phyloP scores from a whole-genome alignment of 192 early-diverging fungal genomes.

The Haplosporangium gracile region DNA sequence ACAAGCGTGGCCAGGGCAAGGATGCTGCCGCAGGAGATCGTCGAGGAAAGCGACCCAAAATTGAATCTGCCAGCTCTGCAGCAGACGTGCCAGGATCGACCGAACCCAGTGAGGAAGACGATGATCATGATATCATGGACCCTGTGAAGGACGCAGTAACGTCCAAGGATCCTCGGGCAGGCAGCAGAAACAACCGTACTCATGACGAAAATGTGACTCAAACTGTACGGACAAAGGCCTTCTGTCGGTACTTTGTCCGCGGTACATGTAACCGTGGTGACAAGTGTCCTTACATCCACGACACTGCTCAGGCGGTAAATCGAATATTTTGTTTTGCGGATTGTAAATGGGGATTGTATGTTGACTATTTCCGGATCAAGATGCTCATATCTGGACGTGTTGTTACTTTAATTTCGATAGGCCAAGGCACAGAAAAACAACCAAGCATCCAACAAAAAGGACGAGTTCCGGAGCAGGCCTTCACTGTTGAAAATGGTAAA shows the following conservation, averaged over 20 bases:
- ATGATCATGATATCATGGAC: constrained; percentile 58
- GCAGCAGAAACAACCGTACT: neutral
- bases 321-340: neutral
- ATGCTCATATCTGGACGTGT: neutral
- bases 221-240: constrained; percentile 8
- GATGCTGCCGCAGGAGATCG: neutral
- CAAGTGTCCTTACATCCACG: constrained; percentile 61
- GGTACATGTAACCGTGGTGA: constrained; percentile 60
- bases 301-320: constrained; percentile 36
- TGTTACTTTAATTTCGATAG: constrained; percentile 6
- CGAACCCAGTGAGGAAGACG: constrained; percentile 14
- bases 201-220: neutral
- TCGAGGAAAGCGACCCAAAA: neutral
- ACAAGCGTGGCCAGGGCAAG: constrained; percentile 1
- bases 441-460: constrained; percentile 18
- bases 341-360: neutral
- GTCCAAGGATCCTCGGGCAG: constrained; percentile 60
- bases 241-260: constrained; percentile 60
- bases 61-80: neutral
- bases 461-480: constrained; percentile 48
- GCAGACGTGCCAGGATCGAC: neutral
- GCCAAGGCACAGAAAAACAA: constrained; percentile 36
- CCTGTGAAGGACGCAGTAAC: constrained; percentile 62
- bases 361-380: neutral
- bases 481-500: constrained; percentile 60